Evolutionary conservation across 1,284 basidiomycete species (phyloP).

Genomic region (Mycosarcoma maydis): DNA sequence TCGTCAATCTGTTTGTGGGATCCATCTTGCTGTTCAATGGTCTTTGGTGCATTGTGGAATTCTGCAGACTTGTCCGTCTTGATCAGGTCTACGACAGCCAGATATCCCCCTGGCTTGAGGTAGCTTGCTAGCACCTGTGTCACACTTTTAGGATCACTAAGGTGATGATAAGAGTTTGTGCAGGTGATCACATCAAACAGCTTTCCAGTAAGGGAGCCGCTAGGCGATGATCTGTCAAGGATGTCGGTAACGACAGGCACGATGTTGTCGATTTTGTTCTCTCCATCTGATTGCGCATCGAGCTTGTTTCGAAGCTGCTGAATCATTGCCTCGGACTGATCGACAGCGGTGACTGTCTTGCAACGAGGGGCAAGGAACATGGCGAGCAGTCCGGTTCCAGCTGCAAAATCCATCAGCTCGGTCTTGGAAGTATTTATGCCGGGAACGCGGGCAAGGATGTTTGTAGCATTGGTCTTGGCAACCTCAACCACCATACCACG

Average conservation of each 20-base stretch:
- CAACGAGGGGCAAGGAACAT: slow-evolving; percentile 36
- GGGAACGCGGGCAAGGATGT: slow-evolving; percentile 35
- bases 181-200: slow-evolving; percentile 43
- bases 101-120: slow-evolving; percentile 35
- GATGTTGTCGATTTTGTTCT: slow-evolving; percentile 16
- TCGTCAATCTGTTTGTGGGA: slow-evolving; percentile 26
- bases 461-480: slow-evolving; percentile 31
- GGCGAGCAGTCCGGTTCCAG: slow-evolving; percentile 41
- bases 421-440: slow-evolving; percentile 6
- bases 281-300: slow-evolving; percentile 7
- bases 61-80: slow-evolving; percentile 19
- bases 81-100: slow-evolving; percentile 40
- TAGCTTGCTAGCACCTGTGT: slow-evolving; percentile 27
- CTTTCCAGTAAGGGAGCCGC: slow-evolving; percentile 7
- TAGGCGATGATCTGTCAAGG: background rate
- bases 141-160: slow-evolving; percentile 30
- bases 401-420: slow-evolving; percentile 41
- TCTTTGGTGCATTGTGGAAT: slow-evolving; percentile 20
- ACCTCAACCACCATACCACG: slow-evolving; percentile 31
- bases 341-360: slow-evolving; percentile 29
- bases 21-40: slow-evolving; percentile 12
- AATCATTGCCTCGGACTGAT: slow-evolving; percentile 40
- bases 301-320: slow-evolving; percentile 37
- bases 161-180: slow-evolving; percentile 48
- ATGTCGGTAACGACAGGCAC: slow-evolving; percentile 21